A percentile compares a stretch with the other conserved stretches of the same genome.
Conservation (phyloP, 176 grass and related monocot genomes). For the Oryza brachyantha region DNA sequence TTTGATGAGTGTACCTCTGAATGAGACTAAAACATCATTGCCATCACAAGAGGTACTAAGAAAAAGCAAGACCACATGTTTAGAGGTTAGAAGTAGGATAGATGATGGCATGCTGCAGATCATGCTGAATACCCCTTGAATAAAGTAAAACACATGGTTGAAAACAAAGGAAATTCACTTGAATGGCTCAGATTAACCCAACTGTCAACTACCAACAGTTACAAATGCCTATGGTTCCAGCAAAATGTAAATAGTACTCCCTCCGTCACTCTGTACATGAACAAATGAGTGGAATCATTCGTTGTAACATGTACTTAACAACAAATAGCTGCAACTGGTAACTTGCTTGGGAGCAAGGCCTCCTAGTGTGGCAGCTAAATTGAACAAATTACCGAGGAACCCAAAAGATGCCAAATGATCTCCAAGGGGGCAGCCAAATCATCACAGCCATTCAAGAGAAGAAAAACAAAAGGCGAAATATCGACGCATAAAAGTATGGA, state of each 20-base stretch:
- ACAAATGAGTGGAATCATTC: background rate
- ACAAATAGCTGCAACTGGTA: background rate
- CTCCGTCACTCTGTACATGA: background rate
- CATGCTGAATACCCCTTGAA: too few relatives aligned
- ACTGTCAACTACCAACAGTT: background rate
- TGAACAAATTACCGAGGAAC: background rate
- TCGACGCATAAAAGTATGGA: background rate
- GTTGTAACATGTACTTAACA: background rate
- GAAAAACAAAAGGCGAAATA: background rate
- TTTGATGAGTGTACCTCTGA: too few relatives aligned
- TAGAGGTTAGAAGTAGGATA: too few relatives aligned
- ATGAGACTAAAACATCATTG: too few relatives aligned
- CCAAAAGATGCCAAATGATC: background rate
- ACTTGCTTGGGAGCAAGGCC: background rate
- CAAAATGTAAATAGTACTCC: background rate
- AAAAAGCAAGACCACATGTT: too few relatives aligned
- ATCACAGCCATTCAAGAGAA: slow-evolving; percentile 18
- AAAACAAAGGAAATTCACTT: background rate
- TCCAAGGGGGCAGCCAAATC: background rate
- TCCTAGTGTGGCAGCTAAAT: background rate
- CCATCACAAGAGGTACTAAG: too few relatives aligned
- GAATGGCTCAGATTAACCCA: slow-evolving; percentile 3
- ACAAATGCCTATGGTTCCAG: background rate
- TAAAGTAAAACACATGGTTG: background rate
- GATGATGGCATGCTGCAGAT: too few relatives aligned